Evolutionary conservation across 345 rosid species (phyloP), one percentile per base, ranked within the genome.

Genomic region (Microcos paniculata): DNA sequence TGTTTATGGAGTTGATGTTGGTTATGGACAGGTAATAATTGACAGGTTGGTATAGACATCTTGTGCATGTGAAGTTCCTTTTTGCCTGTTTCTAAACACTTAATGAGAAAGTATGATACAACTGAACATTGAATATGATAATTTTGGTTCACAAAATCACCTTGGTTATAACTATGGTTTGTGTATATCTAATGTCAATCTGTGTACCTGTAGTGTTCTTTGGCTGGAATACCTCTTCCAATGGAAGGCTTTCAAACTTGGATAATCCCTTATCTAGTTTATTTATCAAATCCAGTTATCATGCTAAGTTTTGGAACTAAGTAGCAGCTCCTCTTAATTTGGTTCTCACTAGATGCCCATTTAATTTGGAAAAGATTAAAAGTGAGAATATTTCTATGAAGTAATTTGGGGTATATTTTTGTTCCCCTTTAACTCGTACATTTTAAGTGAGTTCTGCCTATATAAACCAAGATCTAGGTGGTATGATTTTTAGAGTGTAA

Each of bases 1-100:
- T 82, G 99, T 93, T 59, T 92, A 96, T 84, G 98, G 99, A 62
- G 95, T 96, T 72, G 99, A 96, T 84, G 99, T 96, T 18, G 97
- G 99, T 76, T 92, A 93, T 24, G 97, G 98, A 63, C 97, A 96
- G 93, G 99, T 93, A 82, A 64, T 3, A 62, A 69, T n/a, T 26
- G 62, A 59, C 7, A 49, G 23, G 13, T 61, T 30, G 45, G 64
- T 42, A 18, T 16, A 11, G 28, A 52, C 21, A 71, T 31, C 38
- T 43, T 40, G 48, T 52, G 26, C 63, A 38, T 7, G 2, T 24
- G 40, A 72, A 40, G 35, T 6, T 19, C 42, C 48, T 42, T 9
- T 51, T 24, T 28, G n/a, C 62, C 53, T 23, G 3, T 56, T 51
- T 63, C 23, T 23, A 4, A 4, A 40, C 8, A 8, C 3, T 24